Percentiles rank a stretch among this genome's conserved stretches.
Evolutionary conservation across 495 filamentous ascomycete species (phyloP).

Genomic region (Poronia punctata): DNA sequence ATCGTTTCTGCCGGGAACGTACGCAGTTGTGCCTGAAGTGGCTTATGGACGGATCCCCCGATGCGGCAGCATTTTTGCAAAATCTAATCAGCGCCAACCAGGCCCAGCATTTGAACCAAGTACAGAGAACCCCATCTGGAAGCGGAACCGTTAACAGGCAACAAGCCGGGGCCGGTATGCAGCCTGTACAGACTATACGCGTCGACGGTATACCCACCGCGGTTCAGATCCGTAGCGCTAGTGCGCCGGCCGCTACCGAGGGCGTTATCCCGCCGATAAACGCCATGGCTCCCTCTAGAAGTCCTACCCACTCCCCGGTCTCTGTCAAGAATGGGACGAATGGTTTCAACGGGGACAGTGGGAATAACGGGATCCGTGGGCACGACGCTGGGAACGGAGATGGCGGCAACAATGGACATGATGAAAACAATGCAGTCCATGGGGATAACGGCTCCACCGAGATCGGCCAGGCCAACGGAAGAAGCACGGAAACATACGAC

Average conservation of each 20-base stretch:
- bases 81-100: slow-evolving; percentile 41
- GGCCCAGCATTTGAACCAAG: slow-evolving; percentile 6
- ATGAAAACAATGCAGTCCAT: too few relatives aligned
- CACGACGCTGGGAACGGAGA: too few relatives aligned
- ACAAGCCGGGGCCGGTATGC: slow-evolving; percentile 6
- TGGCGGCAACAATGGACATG: too few relatives aligned
- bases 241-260: slow-evolving; percentile 18
- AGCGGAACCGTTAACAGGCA: slow-evolving; percentile 1
- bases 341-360: too few relatives aligned
- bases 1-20: slow-evolving; percentile 84
- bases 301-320: too few relatives aligned
- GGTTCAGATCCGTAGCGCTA: slow-evolving; percentile 31
- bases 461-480: background rate
- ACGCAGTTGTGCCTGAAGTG: slow-evolving; percentile 87
- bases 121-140: too few relatives aligned
- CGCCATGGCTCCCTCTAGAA: too few relatives aligned
- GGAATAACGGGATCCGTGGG: too few relatives aligned
- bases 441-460: background rate
- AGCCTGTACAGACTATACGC: slow-evolving; percentile 21
- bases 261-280: too few relatives aligned
- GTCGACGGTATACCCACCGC: slow-evolving; percentile 40
- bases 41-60: slow-evolving; percentile 73
- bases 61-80: slow-evolving; percentile 69
- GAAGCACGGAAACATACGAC: slow-evolving; percentile 1
- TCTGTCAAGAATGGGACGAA: too few relatives aligned